Conservation (phyloP, 345 rosid genomes). For the Gossypium turneri region DNA sequence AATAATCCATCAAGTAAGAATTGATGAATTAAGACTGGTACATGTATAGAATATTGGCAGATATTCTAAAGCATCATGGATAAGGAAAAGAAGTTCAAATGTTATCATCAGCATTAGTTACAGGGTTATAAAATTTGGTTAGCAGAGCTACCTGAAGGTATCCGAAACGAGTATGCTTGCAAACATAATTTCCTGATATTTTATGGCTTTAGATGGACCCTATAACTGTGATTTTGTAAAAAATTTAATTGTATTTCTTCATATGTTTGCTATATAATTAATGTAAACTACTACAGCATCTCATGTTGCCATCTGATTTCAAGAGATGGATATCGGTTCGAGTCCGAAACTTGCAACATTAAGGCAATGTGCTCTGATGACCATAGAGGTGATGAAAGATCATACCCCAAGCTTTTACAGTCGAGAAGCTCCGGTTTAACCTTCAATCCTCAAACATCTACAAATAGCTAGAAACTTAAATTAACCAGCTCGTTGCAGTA, state of each 20-base stretch:
- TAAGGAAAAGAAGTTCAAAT: neutral
- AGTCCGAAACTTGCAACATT: conserved; percentile 17
- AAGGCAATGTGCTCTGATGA: conserved; percentile 14
- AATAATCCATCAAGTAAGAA: neutral
- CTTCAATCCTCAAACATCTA: too few relatives aligned
- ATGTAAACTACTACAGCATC: neutral
- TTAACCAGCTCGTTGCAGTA: neutral
- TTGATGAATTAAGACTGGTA: neutral
- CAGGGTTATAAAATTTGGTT: neutral
- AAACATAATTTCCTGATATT: neutral
- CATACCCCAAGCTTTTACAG: neutral
- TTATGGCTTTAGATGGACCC: neutral
- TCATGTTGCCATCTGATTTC: neutral
- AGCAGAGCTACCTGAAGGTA: neutral
- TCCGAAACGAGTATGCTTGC: neutral
- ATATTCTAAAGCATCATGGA: neutral
- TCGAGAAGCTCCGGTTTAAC: too few relatives aligned
- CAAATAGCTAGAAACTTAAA: neutral
- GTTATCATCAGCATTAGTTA: neutral
- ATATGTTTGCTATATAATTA: neutral
- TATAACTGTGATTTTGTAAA: neutral
- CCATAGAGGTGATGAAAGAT: conserved; percentile 14
- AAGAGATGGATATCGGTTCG: neutral
- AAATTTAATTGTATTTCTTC: neutral
- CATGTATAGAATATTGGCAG: neutral